Base-by-base conservation (phyloP, 2,329 filamentous ascomycete species). In the Colletotrichum musae region DNA sequence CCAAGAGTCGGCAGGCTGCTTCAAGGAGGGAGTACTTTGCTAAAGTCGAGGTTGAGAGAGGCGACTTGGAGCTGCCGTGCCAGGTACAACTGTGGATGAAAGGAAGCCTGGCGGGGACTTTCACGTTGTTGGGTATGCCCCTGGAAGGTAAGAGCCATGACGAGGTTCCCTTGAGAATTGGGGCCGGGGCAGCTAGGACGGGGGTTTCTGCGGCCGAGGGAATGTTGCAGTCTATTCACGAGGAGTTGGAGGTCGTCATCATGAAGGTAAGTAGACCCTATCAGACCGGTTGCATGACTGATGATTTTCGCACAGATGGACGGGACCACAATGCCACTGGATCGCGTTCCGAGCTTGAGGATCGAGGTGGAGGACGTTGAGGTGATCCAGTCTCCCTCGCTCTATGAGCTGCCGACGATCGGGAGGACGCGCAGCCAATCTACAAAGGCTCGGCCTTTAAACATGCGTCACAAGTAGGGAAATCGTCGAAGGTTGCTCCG, bases 41-140 rank as follows among this genome's bases (percentile, higher is more conserved):
- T 26, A 75, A 78, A 45, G 68, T 84, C 36, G 64, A 75, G 26
- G 79, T 83, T 16, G 76, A 84, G 47, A 77, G 82, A 32, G 71
- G 73, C 5, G 77, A 82, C 54, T 70, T 84, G 13, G 75, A 75
- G 5, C 74, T 83, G 24, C 82, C 81, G 2, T 80, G 77, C 70
- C 75, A 74, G 21, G 76, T 85, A 52, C 71, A 78, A 15, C 66
- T 84, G n/a, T 75, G 77, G 43, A 64, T 82, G 6, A 73, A 71
- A 4, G 74, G 73, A 1, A 26, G 65, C 4, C 70, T 75, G 26
- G 76, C 78, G 26, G 82, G 80, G 16, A 75, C 75, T 39, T 76
- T 80, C 70, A 72, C 75, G 24, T 68, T 84, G 16, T 75, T 84
- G 15, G 71, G 68, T 16, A 81, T 83, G 80, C 83, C 82, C 6